Percentiles rank a stretch among this genome's conserved stretches.
Evolutionary conservation across 2,329 filamentous ascomycete species (phyloP).

Genomic region (Ceratocystis lukuohia): DNA sequence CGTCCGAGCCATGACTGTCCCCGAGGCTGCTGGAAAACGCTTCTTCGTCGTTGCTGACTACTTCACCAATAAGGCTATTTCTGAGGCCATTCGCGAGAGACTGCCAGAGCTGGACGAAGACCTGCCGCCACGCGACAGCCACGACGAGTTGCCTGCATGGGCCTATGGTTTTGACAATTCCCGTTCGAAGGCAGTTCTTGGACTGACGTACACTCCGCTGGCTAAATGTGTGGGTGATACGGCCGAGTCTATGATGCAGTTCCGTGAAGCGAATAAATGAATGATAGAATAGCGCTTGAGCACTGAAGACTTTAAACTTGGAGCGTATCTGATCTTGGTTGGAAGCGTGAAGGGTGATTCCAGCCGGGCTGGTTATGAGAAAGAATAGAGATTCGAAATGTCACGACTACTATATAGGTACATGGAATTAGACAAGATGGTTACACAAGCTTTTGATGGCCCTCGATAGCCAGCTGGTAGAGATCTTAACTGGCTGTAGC

Average conservation of each 20-base stretch:
- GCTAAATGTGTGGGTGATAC: conserved; percentile 37
- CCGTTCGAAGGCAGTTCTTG: conserved; percentile 36
- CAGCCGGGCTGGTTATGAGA: too few relatives aligned
- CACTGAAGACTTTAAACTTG: neutral
- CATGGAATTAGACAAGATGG: too few relatives aligned
- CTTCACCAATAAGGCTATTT: conserved; percentile 30
- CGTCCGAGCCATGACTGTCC: conserved; percentile 43
- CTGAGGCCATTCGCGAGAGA: conserved; percentile 26
- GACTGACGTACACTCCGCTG: conserved; percentile 36
- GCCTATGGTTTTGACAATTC: conserved; percentile 39
- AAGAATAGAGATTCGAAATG: too few relatives aligned
- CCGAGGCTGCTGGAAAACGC: conserved; percentile 45
- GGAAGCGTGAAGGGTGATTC: too few relatives aligned
- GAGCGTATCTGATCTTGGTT: too few relatives aligned
- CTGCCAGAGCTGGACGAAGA: conserved; percentile 23
- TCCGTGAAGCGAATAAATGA: neutral
- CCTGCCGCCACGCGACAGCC: conserved; percentile 28
- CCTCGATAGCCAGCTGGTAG: too few relatives aligned
- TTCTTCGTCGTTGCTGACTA: conserved; percentile 42
- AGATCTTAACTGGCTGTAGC: too few relatives aligned
- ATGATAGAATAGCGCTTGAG: neutral
- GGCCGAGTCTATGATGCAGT: conserved; percentile 12
- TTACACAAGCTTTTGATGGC: too few relatives aligned
- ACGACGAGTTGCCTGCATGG: conserved; percentile 24
- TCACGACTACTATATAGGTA: too few relatives aligned